These are phyloP conservation scores for Ogataea nakhonphanomensis DNA, from an alignment of 805 yeast species.

Conservation along the genomic window DNA sequence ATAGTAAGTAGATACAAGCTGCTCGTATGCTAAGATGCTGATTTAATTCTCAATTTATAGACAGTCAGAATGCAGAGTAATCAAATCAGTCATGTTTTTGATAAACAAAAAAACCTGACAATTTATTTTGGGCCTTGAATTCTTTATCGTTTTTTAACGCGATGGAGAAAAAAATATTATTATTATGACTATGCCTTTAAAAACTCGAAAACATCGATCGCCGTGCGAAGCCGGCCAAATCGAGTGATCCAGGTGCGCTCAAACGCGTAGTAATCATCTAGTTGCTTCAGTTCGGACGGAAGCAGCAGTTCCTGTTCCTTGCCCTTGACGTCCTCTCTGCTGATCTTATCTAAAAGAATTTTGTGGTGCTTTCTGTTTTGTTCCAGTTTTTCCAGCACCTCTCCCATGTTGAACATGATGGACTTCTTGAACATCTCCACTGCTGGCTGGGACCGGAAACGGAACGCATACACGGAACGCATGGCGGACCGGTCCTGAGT, in stretches of 20 bases:
- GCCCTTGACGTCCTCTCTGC: constrained; percentile 87
- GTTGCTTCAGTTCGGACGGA: constrained; percentile 70
- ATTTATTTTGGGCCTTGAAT: neutral
- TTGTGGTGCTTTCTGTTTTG: constrained; percentile 55
- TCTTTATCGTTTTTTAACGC: too few species aligned
- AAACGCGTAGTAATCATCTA: constrained; percentile 55
- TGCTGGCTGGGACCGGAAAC: constrained; percentile 41
- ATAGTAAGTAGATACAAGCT: too few species aligned
- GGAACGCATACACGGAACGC: constrained; percentile 79
- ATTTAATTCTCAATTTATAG: constrained; percentile 1
- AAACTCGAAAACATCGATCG: constrained; percentile 49
- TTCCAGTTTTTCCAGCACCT: constrained; percentile 47
- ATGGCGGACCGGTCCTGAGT: constrained; percentile 89
- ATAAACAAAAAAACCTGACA: constrained; percentile 5
- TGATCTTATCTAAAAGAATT: constrained; percentile 71
- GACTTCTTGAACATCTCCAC: constrained; percentile 37
- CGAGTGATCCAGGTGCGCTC: constrained; percentile 55
- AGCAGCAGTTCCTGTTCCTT: constrained; percentile 71
- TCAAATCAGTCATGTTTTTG: constrained; percentile 10
- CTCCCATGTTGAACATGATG: constrained; percentile 52
- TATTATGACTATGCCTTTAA: constrained; percentile 4
- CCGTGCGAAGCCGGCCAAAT: constrained; percentile 50
- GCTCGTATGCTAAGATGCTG: neutral
- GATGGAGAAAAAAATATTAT: neutral
- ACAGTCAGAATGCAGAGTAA: neutral